Base-by-base conservation (phyloP, 306 rosid genomes). In the Lotus japonicus region DNA sequence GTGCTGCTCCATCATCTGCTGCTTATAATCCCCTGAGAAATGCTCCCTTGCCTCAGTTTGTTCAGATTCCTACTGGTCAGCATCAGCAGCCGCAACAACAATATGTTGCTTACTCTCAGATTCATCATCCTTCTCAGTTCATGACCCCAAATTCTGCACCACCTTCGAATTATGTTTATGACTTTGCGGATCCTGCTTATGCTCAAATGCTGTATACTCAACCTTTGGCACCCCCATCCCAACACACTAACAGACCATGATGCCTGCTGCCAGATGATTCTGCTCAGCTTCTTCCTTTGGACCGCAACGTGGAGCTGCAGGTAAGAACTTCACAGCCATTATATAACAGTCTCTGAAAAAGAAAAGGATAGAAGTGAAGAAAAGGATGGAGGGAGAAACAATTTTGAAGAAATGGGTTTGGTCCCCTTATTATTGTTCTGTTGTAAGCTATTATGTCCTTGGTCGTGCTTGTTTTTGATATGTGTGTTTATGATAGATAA, bases 211-310 rank as follows among this genome's bases (percentile, higher is more conserved):
- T 79, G 77, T 88, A 84, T 64, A 68, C 90, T 31, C 92, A 82
- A 67, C 79, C 83, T 76, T 46, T 78, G 74, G 79, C 85, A 36
- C 90, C 84, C 82, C 14, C 9, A 38, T 84, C 74, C 64, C 85
- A 72, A 79, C 95, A 64, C 92, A 90, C 71, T 85, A 87, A 66
- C 97, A 87, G 59, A 82, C 91, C 64, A 85, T 90, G 91, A 81
- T 86, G 42, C 74, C 84, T 15, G 65, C 84, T 18, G 36, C 36
- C 0, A 1, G 89, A 87, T 51, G 78, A 48, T 59, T 87, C 89
- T 13, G 79, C 77, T 76, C 89, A 85, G 89, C 87, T 49, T 74
- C 87, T 49, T 74, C 79, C 91, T 14, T 46, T 80, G 5, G 88
- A 90, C 39, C 74, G 72, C 82, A 53, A 21, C 23, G 3, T 85